Conservation (phyloP, 495 filamentous ascomycete genomes). For the Penicillium verhagenii region DNA sequence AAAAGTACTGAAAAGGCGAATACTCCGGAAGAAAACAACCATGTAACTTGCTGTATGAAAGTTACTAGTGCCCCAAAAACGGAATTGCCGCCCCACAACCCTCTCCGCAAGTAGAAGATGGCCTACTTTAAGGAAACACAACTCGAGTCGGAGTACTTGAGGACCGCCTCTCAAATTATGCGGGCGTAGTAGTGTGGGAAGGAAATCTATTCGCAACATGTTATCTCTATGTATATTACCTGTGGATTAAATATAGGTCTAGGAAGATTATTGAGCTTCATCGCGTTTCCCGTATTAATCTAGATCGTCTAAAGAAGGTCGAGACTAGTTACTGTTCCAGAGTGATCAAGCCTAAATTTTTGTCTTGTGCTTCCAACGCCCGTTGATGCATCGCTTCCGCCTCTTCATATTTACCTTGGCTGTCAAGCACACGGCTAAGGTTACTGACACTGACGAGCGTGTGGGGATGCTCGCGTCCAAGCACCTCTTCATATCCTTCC, state of each 20-base stretch:
- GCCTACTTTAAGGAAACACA: too few species aligned
- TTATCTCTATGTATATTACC: too few species aligned
- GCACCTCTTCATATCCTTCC: not conserved
- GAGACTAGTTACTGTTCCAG: not conserved
- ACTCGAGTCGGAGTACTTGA: too few species aligned
- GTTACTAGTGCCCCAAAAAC: constrained; percentile 9
- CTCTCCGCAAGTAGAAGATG: too few species aligned
- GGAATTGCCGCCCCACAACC: constrained; percentile 7
- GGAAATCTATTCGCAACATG: too few species aligned
- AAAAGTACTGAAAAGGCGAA: constrained; percentile 9
- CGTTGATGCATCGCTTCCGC: not conserved
- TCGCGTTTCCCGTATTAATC: too few species aligned
- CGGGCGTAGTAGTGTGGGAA: too few species aligned
- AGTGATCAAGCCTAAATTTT: not conserved
- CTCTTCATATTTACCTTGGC: not conserved
- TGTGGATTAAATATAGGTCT: too few species aligned
- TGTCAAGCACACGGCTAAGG: not conserved
- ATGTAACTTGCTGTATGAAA: constrained; percentile 18
- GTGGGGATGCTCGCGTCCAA: not conserved
- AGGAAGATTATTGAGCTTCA: too few species aligned
- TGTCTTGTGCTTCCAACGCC: not conserved
- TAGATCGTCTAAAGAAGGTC: too few species aligned
- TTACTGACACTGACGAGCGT: not conserved
- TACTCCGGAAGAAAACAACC: constrained; percentile 6
- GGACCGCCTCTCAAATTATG: too few species aligned